phyloP scores from a whole-genome alignment of 495 filamentous ascomycete genomes.

The Cairneyella variabilis region DNA sequence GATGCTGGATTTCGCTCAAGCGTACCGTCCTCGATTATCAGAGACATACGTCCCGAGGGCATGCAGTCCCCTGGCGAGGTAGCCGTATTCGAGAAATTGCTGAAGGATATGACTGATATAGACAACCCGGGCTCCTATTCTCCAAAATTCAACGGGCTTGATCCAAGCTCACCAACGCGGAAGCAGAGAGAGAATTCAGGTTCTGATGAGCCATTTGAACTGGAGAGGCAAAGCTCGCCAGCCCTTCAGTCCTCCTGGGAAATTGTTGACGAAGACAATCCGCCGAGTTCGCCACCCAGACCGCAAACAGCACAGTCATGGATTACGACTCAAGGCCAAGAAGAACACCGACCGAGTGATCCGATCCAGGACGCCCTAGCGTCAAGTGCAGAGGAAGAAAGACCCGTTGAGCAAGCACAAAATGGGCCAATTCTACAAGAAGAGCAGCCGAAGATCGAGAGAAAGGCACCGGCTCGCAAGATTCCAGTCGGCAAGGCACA shows the following conservation, averaged over 20 bases:
- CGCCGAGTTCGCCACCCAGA: not conserved
- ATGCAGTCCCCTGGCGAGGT: conserved; percentile 15
- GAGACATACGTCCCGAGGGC: conserved; percentile 21
- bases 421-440: not conserved
- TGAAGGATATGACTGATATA: conserved; percentile 15
- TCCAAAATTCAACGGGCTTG: conserved; percentile 28
- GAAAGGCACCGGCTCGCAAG: not conserved
- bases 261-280: conserved; percentile 5
- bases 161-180: conserved; percentile 28
- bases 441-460: not conserved
- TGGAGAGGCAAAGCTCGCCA: no score
- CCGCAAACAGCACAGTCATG: not conserved
- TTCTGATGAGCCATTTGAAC: not conserved
- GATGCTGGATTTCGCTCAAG: conserved; percentile 39
- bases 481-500: conserved; percentile 13
- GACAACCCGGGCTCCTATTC: conserved; percentile 19
- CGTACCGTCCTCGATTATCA: conserved; percentile 28
- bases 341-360: no score
- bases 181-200: not conserved
- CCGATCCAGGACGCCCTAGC: not conserved
- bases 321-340: not conserved
- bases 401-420: not conserved
- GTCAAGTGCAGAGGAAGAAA: not conserved
- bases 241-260: conserved; percentile 22
- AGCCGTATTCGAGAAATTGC: conserved; percentile 11